These are phyloP conservation scores for Skeletonema tropicum DNA, from an alignment of 108 stramenopile genomes.

Conservation along the genomic window DNA sequence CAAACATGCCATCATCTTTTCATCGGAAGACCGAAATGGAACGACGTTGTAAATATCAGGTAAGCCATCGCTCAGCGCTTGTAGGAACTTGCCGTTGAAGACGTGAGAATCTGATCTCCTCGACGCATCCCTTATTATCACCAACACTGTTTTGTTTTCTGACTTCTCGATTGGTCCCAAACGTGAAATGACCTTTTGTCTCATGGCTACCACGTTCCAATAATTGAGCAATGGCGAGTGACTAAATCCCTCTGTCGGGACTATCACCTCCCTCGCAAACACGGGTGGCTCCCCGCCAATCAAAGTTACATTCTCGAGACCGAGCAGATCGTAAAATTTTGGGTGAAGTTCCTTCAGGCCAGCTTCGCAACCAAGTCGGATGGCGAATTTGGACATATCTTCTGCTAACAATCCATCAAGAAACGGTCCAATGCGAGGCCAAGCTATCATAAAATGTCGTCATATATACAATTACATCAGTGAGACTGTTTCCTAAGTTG, in stretches of 20 bases:
- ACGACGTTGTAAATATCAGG: not conserved
- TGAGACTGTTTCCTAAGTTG: not conserved
- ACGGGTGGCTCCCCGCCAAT: constrained; percentile 1
- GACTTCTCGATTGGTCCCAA: constrained; percentile 2
- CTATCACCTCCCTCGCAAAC: constrained; percentile 8
- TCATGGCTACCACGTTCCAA: not conserved
- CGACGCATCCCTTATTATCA: constrained; percentile 10
- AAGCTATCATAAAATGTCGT: not conserved
- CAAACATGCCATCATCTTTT: constrained; percentile 4
- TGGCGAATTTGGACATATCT: not conserved
- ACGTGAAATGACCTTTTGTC: not conserved
- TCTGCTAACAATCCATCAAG: constrained; percentile 8
- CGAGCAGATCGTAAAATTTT: constrained; percentile 1
- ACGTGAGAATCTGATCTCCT: not conserved
- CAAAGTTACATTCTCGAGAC: not conserved
- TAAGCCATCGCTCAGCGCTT: constrained; percentile 1
- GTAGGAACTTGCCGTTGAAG: not conserved
- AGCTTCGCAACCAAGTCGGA: not conserved
- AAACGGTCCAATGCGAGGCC: constrained; percentile 8
- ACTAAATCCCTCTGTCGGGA: constrained; percentile 3
- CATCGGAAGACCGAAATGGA: constrained; percentile 8
- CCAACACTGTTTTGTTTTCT: constrained; percentile 11
- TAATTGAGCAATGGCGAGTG: constrained; percentile 9
- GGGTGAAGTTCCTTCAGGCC: not conserved
- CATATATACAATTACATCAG: not conserved